Evolutionary conservation across 768 basidiomycete species (phyloP).

Genomic region (Candolleomyces eurysporus): DNA sequence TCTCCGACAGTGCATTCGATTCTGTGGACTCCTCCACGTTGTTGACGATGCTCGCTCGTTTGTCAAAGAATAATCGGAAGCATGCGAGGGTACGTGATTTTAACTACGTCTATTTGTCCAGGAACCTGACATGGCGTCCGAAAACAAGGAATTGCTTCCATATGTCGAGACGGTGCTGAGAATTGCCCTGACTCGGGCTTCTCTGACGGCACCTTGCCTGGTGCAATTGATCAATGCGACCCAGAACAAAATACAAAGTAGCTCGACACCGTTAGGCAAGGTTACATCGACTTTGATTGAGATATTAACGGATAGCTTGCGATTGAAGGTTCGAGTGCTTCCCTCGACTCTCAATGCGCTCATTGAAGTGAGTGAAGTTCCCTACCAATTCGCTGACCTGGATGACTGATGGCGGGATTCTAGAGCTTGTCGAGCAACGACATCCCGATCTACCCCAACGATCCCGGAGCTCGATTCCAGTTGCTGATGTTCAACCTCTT

Average conservation of each 20-base stretch:
- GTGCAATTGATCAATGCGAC: slow-evolving; percentile 49
- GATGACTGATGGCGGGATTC: background rate
- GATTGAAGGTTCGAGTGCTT: slow-evolving; percentile 48
- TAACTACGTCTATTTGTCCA: background rate
- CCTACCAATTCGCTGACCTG: background rate
- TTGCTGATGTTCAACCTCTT: slow-evolving; percentile 37
- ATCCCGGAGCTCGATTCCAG: slow-evolving; percentile 29
- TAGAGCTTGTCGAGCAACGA: slow-evolving; percentile 29
- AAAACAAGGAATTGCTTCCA: slow-evolving; percentile 53
- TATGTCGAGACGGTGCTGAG: slow-evolving; percentile 63
- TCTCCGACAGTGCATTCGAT: slow-evolving; percentile 51
- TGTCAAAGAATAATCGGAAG: slow-evolving; percentile 61
- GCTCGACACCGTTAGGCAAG: slow-evolving; percentile 23
- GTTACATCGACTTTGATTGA: slow-evolving; percentile 48
- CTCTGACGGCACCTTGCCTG: slow-evolving; percentile 42
- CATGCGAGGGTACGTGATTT: slow-evolving; percentile 46
- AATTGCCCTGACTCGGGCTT: slow-evolving; percentile 47
- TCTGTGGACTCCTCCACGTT: slow-evolving; percentile 57
- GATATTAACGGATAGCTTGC: slow-evolving; percentile 49
- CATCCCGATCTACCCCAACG: slow-evolving; percentile 22
- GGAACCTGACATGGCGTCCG: background rate
- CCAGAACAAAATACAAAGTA: slow-evolving; percentile 13
- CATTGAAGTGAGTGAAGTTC: slow-evolving; percentile 45
- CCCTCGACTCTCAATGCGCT: slow-evolving; percentile 49
- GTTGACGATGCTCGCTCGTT: slow-evolving; percentile 44